Evolutionary conservation across 2,329 filamentous ascomycete species (phyloP), one percentile per base, ranked within the genome.

Genomic region (Sphaceloma murrayae): DNA sequence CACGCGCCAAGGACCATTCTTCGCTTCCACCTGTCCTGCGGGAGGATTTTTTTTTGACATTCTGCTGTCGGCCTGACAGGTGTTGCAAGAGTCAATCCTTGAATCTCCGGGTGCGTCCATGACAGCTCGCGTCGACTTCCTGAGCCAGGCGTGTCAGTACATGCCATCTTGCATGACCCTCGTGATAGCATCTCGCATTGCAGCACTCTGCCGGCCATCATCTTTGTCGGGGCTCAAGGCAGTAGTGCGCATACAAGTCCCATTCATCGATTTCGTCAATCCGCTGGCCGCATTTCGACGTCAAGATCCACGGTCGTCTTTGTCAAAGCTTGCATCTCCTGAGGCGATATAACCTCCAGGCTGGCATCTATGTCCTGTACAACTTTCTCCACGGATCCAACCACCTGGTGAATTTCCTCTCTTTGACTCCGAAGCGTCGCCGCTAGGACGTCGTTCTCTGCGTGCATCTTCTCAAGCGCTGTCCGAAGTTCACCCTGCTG

Each of bases 311-410:
- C 51, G n/a, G 51, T 51, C 42, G 56, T 53, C 22, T 56, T 54
- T n/a, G 49, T 52, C n/a, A 53, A 43, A 16, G 46, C 30, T 16
- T 59, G 52, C 48, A 59, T 47, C 29, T 58, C 51, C 29, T 58
- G 55, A 2, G 51, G 46, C 29, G 55, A 46, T 51, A 70, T 58
- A 29, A 62, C 61, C 30, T 62, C 59, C 19, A 65, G 66, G 46
- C 63, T 65, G 6, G 63, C 67, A 53, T 78, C 73, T 32, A 80
- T 56, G 57, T 80, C 77, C 21, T 60, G 60, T 34, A 80, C 68
- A 9, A 77, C 68, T 34, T 60, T 62, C 55, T 80, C 76, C 22
- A 81, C 56, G 13, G 69, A 66, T 13, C 63, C 61, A 14, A 80
- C 59, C 43, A 80, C 56, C 16, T 57, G 64, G 50, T 75, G 68